A percentile compares a stretch with the other conserved stretches of the same genome.
Evolutionary conservation across 208 protist species (phyloP).

Genomic region (Crithidia mellificae): DNA sequence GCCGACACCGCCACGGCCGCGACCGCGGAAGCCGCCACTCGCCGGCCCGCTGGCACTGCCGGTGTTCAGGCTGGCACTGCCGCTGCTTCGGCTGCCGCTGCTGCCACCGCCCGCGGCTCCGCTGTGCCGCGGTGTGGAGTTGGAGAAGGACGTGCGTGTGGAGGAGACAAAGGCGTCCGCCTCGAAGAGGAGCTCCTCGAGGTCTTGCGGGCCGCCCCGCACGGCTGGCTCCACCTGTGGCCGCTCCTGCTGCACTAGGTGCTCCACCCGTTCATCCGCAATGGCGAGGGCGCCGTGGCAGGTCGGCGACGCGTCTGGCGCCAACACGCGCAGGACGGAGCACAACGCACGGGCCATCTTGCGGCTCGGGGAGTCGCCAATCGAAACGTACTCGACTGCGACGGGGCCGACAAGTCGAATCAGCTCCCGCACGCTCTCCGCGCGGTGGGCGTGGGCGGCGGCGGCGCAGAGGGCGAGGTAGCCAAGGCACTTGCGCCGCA

Average conservation of each 20-base stretch:
- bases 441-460: slow-evolving; percentile 25
- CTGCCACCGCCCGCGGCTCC: not conserved
- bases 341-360: slow-evolving; percentile 81
- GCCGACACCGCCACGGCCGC: not conserved
- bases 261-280: slow-evolving; percentile 46
- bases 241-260: slow-evolving; percentile 61
- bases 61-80: not conserved
- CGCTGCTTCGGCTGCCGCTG: not conserved
- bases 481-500: slow-evolving; percentile 75
- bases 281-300: slow-evolving; percentile 24
- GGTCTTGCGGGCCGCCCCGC: slow-evolving; percentile 38
- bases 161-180: slow-evolving; percentile 56
- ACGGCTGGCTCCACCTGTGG: slow-evolving; percentile 40
- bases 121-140: slow-evolving; percentile 11
- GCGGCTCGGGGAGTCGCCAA: slow-evolving; percentile 72
- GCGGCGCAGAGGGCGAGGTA: slow-evolving; percentile 76
- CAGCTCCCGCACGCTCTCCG: slow-evolving; percentile 18
- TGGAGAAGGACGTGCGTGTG: slow-evolving; percentile 38
- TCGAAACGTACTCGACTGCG: slow-evolving; percentile 53
- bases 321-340: slow-evolving; percentile 54
- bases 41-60: too few relatives aligned
- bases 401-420: slow-evolving; percentile 18
- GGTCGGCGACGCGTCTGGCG: slow-evolving; percentile 9
- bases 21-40: not conserved
- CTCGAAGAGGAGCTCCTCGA: slow-evolving; percentile 62